Conservation (phyloP, 2,329 filamentous ascomycete genomes). For the Aaosphaeria arxii region DNA sequence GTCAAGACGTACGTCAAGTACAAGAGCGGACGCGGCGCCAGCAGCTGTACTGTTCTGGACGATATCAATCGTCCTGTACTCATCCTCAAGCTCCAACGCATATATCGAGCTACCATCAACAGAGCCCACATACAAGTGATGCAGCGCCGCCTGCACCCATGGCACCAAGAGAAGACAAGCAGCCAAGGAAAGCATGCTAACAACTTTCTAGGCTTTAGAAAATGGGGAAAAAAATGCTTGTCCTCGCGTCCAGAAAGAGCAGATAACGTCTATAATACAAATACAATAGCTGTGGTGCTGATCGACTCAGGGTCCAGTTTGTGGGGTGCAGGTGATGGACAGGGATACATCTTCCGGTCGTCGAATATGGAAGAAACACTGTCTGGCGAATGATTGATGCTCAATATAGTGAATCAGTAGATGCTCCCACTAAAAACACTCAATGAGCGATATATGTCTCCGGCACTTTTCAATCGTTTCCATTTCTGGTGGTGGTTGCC, state of each 20-base stretch:
- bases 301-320: neutral
- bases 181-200: neutral
- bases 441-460: neutral
- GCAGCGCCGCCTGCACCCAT: slow-evolving; percentile 1
- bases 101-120: neutral
- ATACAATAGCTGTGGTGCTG: neutral
- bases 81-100: slow-evolving; percentile 1
- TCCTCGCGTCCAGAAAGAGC: too few species aligned
- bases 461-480: neutral
- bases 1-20: neutral
- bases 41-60: slow-evolving; percentile 1
- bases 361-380: neutral
- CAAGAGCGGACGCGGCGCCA: neutral
- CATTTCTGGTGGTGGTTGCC: neutral
- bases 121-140: slow-evolving; percentile 3
- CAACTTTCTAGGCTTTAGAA: neutral
- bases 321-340: slow-evolving; percentile 2
- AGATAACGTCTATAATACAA: too few species aligned
- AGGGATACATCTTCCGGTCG: neutral
- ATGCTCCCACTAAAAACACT: neutral
- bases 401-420: neutral
- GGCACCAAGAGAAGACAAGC: neutral
- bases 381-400: neutral
- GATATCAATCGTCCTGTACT: neutral
- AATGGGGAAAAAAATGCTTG: too few species aligned